phyloP scores from a whole-genome alignment of 1,284 basidiomycete genomes.

The Ceratorhiza oryzae-sativae region DNA sequence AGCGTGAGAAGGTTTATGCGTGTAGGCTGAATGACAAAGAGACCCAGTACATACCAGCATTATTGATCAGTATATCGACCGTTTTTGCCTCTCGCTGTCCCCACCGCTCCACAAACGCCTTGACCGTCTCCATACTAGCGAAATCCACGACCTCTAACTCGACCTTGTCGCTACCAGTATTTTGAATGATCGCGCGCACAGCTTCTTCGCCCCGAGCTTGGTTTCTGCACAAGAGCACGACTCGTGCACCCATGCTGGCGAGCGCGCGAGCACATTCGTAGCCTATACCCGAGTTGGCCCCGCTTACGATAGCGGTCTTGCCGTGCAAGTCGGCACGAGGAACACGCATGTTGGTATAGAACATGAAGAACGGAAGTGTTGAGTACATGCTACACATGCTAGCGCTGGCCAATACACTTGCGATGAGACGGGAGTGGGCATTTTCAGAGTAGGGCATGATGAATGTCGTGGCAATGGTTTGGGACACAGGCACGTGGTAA shows the following conservation, averaged over 20 bases:
- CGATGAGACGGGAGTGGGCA: background rate
- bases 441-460: conserved; percentile 21
- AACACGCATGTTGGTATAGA: background rate
- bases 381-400: no score
- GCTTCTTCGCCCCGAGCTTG: conserved; percentile 32
- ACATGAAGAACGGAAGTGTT: background rate
- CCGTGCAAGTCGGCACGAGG: conserved; percentile 36
- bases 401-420: background rate
- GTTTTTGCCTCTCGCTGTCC: conserved; percentile 7
- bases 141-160: conserved; percentile 38
- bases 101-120: conserved; percentile 37
- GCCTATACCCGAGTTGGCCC: conserved; percentile 39
- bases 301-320: conserved; percentile 40
- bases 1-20: no score
- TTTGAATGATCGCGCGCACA: conserved; percentile 31
- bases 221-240: conserved; percentile 40
- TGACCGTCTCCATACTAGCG: conserved; percentile 29
- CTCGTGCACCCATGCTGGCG: conserved; percentile 40
- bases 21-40: background rate
- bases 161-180: conserved; percentile 30
- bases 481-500: no score
- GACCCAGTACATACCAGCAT: conserved; percentile 32
- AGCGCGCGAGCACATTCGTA: conserved; percentile 39
- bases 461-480: no score
- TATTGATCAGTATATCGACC: conserved; percentile 41